Evolutionary conservation across 2,329 filamentous ascomycete genomes (phyloP).

Genomic region (Fusarium longipes): DNA sequence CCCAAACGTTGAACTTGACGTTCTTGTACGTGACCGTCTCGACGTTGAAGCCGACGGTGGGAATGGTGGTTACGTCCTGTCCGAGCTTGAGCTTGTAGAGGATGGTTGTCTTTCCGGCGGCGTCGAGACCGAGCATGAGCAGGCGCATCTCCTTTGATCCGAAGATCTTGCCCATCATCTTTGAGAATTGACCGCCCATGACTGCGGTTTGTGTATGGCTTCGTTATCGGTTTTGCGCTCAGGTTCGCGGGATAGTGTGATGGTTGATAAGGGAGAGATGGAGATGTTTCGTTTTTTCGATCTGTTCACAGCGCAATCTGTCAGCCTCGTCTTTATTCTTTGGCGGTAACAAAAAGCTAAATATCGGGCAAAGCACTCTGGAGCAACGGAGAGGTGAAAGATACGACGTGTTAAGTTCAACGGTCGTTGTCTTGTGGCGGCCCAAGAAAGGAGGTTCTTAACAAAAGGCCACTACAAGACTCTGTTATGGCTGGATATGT

Average conservation of each 20-base stretch:
- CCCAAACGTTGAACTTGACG: conserved; percentile 99
- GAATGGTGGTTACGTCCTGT: conserved; percentile 97
- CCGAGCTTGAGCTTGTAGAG: conserved; percentile 99
- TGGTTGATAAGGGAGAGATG: conserved; percentile 2
- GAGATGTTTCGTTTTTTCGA: conserved; percentile 11
- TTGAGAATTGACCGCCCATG: conserved; percentile 95
- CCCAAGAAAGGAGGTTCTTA: neutral
- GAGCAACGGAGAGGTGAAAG: neutral
- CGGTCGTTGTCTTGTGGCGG: neutral
- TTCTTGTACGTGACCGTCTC: conserved; percentile 99
- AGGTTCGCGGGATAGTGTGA: neutral
- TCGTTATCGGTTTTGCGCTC: conserved; percentile 7
- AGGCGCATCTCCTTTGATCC: conserved; percentile 99
- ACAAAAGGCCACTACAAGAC: neutral
- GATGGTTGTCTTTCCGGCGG: conserved; percentile 98
- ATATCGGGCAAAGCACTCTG: neutral
- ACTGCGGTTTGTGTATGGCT: conserved; percentile 49
- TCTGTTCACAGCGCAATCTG: conserved; percentile 11
- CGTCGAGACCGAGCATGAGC: conserved; percentile 97
- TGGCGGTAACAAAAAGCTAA: neutral
- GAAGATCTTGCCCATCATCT: conserved; percentile 98
- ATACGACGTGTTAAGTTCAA: neutral
- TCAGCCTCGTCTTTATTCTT: conserved; percentile 13
- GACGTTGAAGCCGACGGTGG: conserved; percentile 99
- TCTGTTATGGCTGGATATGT: neutral